phyloP scores from a whole-genome alignment of 2,329 filamentous ascomycete species.

The Fusarium pininemorale region DNA sequence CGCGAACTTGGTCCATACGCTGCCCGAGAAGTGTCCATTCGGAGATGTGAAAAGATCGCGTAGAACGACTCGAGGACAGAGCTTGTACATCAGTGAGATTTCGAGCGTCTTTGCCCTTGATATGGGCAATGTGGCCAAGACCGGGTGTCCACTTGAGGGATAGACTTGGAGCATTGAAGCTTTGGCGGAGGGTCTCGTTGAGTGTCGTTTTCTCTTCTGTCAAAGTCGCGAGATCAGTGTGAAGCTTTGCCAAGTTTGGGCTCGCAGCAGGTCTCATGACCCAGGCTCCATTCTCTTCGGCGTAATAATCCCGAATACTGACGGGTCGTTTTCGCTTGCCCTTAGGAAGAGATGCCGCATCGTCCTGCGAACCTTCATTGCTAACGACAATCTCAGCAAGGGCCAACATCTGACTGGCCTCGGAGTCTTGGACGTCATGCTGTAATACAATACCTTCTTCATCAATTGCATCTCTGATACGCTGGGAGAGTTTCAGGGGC shows the following conservation, averaged over 20 bases:
- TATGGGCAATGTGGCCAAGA: slow-evolving; percentile 88
- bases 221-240: slow-evolving; percentile 71
- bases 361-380: slow-evolving; percentile 70
- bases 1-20: slow-evolving; percentile 78
- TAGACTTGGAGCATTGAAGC: slow-evolving; percentile 71
- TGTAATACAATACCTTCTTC: slow-evolving; percentile 88
- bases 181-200: slow-evolving; percentile 66
- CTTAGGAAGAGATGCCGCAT: slow-evolving; percentile 64
- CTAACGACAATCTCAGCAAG: slow-evolving; percentile 77
- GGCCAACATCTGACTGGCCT: slow-evolving; percentile 74
- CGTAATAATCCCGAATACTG: slow-evolving; percentile 66
- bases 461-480: slow-evolving; percentile 83
- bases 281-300: slow-evolving; percentile 68
- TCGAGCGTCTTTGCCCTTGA: slow-evolving; percentile 80
- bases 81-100: slow-evolving; percentile 47
- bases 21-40: slow-evolving; percentile 87
- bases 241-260: slow-evolving; percentile 69
- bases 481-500: slow-evolving; percentile 73
- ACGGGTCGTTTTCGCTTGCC: slow-evolving; percentile 55
- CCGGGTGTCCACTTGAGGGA: slow-evolving; percentile 87
- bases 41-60: slow-evolving; percentile 82
- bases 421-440: slow-evolving; percentile 78
- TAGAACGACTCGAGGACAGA: slow-evolving; percentile 83
- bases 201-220: slow-evolving; percentile 68
- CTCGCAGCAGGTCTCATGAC: slow-evolving; percentile 77